Base-by-base conservation (phyloP, 148 eudicot species). In the Silene uniflora region DNA sequence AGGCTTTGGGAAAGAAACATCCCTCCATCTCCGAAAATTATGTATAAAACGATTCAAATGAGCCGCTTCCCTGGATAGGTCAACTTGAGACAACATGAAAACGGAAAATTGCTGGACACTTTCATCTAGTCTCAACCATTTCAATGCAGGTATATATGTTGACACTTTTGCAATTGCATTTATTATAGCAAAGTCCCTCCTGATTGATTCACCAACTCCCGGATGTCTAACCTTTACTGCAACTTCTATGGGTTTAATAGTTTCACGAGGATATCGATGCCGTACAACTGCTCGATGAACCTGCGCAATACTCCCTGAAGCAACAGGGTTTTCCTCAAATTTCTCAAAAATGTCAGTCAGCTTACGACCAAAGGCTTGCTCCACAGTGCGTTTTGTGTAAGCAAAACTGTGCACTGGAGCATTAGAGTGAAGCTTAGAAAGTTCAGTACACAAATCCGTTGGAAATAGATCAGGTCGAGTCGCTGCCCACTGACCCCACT, bases 401-500 rank as follows among this genome's bases (percentile, higher is more conserved):
- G 90, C 88, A 81, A 89, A 95, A 77, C 92, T 88, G 79, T 95
- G 98, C 76, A 92, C 89, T 70, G 98, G 98, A 54, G 98, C 98
- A 80, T 90, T 85, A 17, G 89, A 83, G 74, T 94, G 98, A 80
- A 94, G 96, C 84, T 89, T 89, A 4, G 97, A 55, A n/a, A 95
- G 89, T 78, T 92, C 93, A 8, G 82, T 29, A 73, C 98, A 95
- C 72, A 95, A 81, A 79, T 95, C 97, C 70, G 73, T 82, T 6
- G 97, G 93, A 62, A 95, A 95, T 27, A 95, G 85, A 84, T 95
- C 98, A 5, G 98, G 97, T 39, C 98, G 84, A 67, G 98, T 90
- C 69, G 97, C 97, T 54, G 98, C 98, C 98, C 98, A 95, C 63
- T 95, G 98, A 42, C 98, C 98, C 98, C 98, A 95, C 75, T 95